Percentiles rank a stretch among this genome's conserved stretches.
Evolutionary conservation across 345 rosid genomes (phyloP).

Genomic region (Erucastrum elatum): DNA sequence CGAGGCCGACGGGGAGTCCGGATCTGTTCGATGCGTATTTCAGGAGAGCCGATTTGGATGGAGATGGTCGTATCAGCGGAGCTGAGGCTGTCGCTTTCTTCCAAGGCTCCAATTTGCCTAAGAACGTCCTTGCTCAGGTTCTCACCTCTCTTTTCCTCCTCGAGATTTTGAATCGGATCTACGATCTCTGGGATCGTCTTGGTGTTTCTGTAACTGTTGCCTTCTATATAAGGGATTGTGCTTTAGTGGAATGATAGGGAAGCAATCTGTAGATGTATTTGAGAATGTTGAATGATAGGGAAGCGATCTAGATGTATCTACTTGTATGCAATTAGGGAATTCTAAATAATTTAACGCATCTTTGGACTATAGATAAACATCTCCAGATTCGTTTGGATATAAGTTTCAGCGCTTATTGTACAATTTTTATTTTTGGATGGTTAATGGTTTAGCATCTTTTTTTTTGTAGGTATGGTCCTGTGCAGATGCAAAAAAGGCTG

Average conservation of each 20-base stretch:
- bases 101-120: conserved; percentile 83
- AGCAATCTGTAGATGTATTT: too few species aligned
- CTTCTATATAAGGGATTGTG: too few species aligned
- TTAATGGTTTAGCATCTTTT: neutral
- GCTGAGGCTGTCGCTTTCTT: conserved; percentile 96
- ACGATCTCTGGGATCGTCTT: conserved; percentile 28
- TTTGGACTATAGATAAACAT: neutral
- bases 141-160: neutral
- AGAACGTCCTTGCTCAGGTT: conserved; percentile 92
- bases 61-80: conserved; percentile 98
- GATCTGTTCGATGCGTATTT: conserved; percentile 95
- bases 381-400: neutral
- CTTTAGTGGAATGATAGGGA: too few species aligned
- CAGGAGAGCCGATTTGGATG: conserved; percentile 92
- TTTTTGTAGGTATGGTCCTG: conserved; percentile 70
- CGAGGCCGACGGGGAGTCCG: conserved; percentile 45
- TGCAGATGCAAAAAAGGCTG: conserved; percentile 82
- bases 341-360: neutral
- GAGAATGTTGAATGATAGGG: neutral
- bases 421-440: neutral
- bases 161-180: conserved; percentile 28
- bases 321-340: conserved; percentile 4
- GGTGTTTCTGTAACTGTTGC: neutral
- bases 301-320: conserved; percentile 7
- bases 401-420: neutral